A percentile compares a stretch with the other conserved stretches of the same genome.
Evolutionary conservation across 2,329 filamentous ascomycete species (phyloP).

Genomic region (Dothiorella sarmentorum): DNA sequence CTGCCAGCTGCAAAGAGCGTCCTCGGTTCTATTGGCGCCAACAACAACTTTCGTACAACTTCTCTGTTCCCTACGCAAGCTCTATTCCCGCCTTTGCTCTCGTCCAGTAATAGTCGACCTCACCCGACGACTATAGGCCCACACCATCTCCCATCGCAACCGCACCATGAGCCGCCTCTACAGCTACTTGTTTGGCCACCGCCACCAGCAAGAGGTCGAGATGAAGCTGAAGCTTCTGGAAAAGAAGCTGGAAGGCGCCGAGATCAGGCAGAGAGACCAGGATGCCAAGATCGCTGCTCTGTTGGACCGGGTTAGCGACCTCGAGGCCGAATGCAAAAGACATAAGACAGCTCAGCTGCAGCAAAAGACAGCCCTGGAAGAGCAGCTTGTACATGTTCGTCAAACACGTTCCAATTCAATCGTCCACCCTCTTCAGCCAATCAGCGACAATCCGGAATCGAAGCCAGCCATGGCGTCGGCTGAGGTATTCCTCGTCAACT

Average conservation of each 20-base stretch:
- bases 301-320: conserved; percentile 24
- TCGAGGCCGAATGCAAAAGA: conserved; percentile 18
- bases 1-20: not conserved
- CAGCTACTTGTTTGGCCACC: conserved; percentile 12
- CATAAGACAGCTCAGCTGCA: conserved; percentile 21
- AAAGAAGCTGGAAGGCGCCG: conserved; percentile 24
- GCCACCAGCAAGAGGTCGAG: conserved; percentile 5
- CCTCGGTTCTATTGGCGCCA: not conserved
- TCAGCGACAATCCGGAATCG: not conserved
- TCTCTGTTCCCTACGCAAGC: not conserved
- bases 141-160: not conserved
- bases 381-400: conserved; percentile 35
- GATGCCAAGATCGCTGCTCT: conserved; percentile 31
- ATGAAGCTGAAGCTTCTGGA: conserved; percentile 5
- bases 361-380: conserved; percentile 39
- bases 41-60: not conserved
- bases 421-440: conserved; percentile 13
- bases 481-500: not conserved
- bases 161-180: conserved; percentile 11
- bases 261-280: conserved; percentile 10
- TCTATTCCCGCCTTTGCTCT: not conserved
- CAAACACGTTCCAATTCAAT: not conserved
- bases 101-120: not conserved
- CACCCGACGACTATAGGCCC: not conserved
- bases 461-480: not conserved